These are phyloP conservation scores for Zymoseptoria brevis DNA, from an alignment of 2,329 filamentous ascomycete genomes.

Conservation along the genomic window DNA sequence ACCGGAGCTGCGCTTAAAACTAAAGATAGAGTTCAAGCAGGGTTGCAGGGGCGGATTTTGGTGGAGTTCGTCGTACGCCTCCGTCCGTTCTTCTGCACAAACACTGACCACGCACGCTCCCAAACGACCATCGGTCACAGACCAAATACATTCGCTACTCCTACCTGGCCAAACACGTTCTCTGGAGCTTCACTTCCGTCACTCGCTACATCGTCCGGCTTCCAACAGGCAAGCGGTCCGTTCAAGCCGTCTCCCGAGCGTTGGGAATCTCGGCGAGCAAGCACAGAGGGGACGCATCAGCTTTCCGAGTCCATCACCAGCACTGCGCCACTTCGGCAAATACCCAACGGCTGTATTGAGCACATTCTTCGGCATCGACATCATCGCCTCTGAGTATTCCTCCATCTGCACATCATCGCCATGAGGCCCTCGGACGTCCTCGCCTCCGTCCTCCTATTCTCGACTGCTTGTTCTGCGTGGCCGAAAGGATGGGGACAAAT, in stretches of 20 bases:
- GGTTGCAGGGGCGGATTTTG: not conserved
- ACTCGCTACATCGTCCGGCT: not conserved
- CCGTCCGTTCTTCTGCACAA: not conserved
- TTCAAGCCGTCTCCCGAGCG: not conserved
- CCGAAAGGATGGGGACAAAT: conserved; percentile 21
- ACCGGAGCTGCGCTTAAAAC: not conserved
- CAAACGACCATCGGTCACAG: not conserved
- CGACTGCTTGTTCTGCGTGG: conserved; percentile 25
- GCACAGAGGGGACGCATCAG: not conserved
- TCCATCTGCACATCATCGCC: conserved; percentile 8
- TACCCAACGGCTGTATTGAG: not conserved
- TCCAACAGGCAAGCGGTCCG: not conserved
- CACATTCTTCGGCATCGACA: not conserved
- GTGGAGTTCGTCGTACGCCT: not conserved
- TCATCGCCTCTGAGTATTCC: not conserved
- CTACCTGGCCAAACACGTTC: not conserved
- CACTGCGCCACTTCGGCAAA: not conserved
- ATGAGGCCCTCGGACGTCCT: conserved; percentile 30
- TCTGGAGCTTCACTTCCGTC: not conserved
- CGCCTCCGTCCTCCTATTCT: conserved; percentile 25
- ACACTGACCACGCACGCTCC: not conserved
- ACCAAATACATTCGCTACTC: not conserved
- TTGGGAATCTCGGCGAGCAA: not conserved
- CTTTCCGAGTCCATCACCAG: not conserved
- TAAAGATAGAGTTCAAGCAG: not conserved